Base-by-base conservation (phyloP, 2,329 filamentous ascomycete genomes). In the Calonectria ilicicola region DNA sequence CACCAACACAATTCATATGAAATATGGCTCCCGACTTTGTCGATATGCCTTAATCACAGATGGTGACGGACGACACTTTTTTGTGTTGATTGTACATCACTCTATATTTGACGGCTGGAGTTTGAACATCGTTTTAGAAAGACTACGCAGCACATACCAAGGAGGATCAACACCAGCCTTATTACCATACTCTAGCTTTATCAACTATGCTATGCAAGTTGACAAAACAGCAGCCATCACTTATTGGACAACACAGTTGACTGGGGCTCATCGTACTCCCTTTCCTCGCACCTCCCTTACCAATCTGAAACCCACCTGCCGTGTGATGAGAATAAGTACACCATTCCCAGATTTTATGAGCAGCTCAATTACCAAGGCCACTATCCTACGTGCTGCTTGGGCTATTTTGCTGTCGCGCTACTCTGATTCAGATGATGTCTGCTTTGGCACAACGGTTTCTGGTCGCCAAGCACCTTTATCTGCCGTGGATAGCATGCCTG, bases 321-420 rank as follows among this genome's bases (percentile, higher is more conserved):
- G 29, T 15, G 51, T 58, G 27, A 15, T 58, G 29, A 58, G 32
- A 15, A 58, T 29, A 6, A 58, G 29, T 17, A 38, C 29, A 10
- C 32, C 19, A 21, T 58, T 58, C 32, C 51, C 51, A 4, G 26
- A n/a, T 1, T 58, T 10, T 14, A 58, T 23, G 5, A 23, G 27
- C 38, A 40, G 26, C 7, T 51, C 38, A 26, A 65, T 74, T 1
- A 77, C 75, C 0, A 65, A 62, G 5, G 47, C 78, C 1, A 79
- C 62, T 0, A n/a, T 77, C 17, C 14, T 80, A 12, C 71, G 73
- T 1, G 86, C 87, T 35, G 89, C 90, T 0, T 85, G 88, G 77
- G 85, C 86, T 6, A 86, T 88, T 69, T 77, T 93, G 2, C 44
- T 91, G 2, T 82, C 85, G 17, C 82, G 83, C 6, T 92, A 91